Base-by-base conservation (phyloP, 2,329 filamentous ascomycete genomes). In the Epichloe typhina region DNA sequence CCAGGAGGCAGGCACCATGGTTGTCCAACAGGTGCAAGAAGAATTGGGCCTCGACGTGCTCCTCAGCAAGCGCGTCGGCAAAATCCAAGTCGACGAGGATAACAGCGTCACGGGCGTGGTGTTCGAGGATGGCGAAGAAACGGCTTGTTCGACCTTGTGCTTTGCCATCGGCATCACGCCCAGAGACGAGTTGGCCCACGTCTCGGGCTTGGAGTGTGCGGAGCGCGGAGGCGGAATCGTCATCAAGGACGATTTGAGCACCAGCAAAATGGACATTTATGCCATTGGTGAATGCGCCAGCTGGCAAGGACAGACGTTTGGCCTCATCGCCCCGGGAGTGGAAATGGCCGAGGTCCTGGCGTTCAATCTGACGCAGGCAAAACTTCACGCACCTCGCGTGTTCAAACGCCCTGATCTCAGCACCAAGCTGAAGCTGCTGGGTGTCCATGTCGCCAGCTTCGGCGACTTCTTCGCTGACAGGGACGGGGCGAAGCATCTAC, bases 331-430 rank as follows among this genome's bases (percentile, higher is more conserved):
- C 0, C 89, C 89, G 0, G 89, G 89, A 17, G 77, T 95, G 37
- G 90, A 95, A 66, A 95, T 95, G 87, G 90, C 90, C 0, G 89
- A 95, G 58, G 83, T 95, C 1, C 77, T 95, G 3, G 82, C 89
- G 11, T 95, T 93, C 72, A 95, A 95, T 65, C 77, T 96, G 52
- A 94, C 89, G 3, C 84, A 90, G 63, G 86, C 87, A 35, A 83
- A 84, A 61, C 75, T 80, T 2, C 85, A 91, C 62, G 67, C 79
- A 6, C 79, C 79, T 2, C 74, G 85, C 35, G 72, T 72, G 33
- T 95, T 94, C 72, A 88, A 87, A 65, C 72, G 83, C 4, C 90
- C 89, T 0, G 88, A 95, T 64, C 72, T 95, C 40, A 95, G 89
- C 72, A 95, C 89, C 0, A 95, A 95, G 64, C 71, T 95, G 33